phyloP scores from a whole-genome alignment of 257 asterid species.

The Solanum megistacrolobum region DNA sequence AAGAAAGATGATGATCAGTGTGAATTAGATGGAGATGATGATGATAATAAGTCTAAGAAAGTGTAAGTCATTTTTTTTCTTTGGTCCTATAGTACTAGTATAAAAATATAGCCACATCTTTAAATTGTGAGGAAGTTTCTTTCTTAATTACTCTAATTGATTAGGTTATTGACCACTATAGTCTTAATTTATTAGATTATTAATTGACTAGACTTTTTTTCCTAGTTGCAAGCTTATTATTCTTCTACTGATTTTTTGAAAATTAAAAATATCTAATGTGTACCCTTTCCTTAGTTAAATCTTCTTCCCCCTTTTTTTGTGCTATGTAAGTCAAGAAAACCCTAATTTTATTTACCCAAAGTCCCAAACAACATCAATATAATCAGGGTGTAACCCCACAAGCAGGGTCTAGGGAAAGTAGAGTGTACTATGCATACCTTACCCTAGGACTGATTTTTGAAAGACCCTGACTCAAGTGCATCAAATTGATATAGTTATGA shows the following conservation, averaged over 20 bases:
- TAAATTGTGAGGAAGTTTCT: background rate
- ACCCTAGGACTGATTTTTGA: background rate
- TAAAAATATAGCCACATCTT: background rate
- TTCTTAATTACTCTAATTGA: background rate
- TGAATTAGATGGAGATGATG: constrained; percentile 33
- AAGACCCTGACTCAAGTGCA: background rate
- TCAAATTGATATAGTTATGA: background rate
- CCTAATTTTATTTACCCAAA: background rate
- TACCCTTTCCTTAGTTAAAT: background rate
- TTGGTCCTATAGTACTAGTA: background rate
- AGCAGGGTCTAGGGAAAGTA: background rate
- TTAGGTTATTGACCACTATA: constrained; percentile 1
- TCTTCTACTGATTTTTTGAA: background rate
- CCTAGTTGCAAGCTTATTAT: background rate
- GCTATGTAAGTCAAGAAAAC: background rate
- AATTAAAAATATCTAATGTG: background rate
- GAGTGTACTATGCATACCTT: background rate
- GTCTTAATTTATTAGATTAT: background rate
- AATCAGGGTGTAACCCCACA: background rate
- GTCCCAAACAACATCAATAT: background rate
- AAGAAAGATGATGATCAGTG: constrained; percentile 23
- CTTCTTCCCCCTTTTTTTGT: background rate
- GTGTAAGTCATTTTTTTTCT: constrained; percentile 28
- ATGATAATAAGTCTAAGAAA: constrained; percentile 39
- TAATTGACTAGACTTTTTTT: background rate